Percentiles rank a stretch among this genome's conserved stretches.
These are phyloP conservation scores for Phlyctochytrium bullatum DNA, from an alignment of 192 early-diverging fungal species.

Conservation along the genomic window DNA sequence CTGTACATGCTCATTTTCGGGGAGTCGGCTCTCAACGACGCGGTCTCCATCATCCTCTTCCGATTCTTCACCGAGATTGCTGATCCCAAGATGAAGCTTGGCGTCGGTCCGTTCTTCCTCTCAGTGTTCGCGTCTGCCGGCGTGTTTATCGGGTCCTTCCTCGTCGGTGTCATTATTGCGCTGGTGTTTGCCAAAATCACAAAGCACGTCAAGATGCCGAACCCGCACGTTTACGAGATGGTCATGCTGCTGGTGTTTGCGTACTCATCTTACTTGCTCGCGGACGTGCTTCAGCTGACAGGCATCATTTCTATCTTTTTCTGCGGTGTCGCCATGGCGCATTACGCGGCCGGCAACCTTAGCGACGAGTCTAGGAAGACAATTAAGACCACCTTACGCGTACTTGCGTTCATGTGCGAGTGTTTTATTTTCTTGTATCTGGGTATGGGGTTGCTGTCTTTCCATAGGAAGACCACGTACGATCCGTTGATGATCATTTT, in stretches of 20 bases:
- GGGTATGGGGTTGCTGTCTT: slow-evolving; percentile 57
- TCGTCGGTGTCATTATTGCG: slow-evolving; percentile 45
- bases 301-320: slow-evolving; percentile 64
- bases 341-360: slow-evolving; percentile 54
- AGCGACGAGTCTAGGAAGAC: slow-evolving; percentile 30
- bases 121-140: slow-evolving; percentile 42
- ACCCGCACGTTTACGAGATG: slow-evolving; percentile 51
- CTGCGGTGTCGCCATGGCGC: slow-evolving; percentile 56
- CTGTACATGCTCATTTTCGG: slow-evolving; percentile 67
- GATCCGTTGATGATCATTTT: slow-evolving; percentile 43
- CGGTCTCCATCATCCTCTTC: slow-evolving; percentile 62
- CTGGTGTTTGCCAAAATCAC: slow-evolving; percentile 56
- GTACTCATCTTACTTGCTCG: slow-evolving; percentile 52
- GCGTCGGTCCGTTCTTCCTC: slow-evolving; percentile 44
- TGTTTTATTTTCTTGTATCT: slow-evolving; percentile 62
- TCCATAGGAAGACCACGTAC: slow-evolving; percentile 46
- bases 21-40: slow-evolving; percentile 63
- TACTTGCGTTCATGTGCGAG: slow-evolving; percentile 53
- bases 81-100: slow-evolving; percentile 46
- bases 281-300: slow-evolving; percentile 51
- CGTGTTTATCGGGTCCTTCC: slow-evolving; percentile 55
- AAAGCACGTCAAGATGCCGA: slow-evolving; percentile 50
- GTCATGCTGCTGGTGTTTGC: slow-evolving; percentile 58
- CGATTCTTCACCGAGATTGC: slow-evolving; percentile 56
- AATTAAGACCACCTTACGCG: slow-evolving; percentile 43